Evolutionary conservation across 768 basidiomycete species (phyloP), one percentile per base, ranked within the genome.

Genomic region (Leucocoprinus birnbaumii): DNA sequence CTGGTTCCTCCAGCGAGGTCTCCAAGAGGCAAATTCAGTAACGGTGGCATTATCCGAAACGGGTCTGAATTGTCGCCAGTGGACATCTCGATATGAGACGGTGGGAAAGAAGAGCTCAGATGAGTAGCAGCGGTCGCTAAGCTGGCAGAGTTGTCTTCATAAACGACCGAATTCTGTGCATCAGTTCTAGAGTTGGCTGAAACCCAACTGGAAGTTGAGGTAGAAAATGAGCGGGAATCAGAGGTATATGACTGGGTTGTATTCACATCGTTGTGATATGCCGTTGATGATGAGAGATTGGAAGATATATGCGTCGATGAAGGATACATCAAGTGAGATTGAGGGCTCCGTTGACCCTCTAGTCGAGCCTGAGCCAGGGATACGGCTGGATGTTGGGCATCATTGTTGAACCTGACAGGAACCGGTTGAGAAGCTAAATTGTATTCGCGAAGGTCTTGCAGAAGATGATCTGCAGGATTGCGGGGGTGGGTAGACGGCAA

Each of bases 401-500:
- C 25, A 41, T 45, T 18, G 46, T 11, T 18, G 34, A 19, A 41
- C 19, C 37, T 47, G 46, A 13, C 18, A 2, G 47, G 19, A 25
- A 41, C 35, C 40, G 19, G 54, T 6, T 25, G 40, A 9, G 40
- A 35, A 14, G 18, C 19, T 31, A 40, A 44, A 40, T 27, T 25
- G 16, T 48, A 48, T 16, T 49, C 38, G 6, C 26, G 22, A 43
- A 34, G 26, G 19, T 44, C 51, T 14, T 27, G 50, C 24, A 26
- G 45, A 16, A 27, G 13, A 16, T 44, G 34, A 37, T 18, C 41
- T 34, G 40, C 27, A 6, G 22, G 10, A 4, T 25, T 26, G 14
- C 40, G 54, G 19, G 47, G 47, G 34, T 49, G 47, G 18, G 47
- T 26, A n/a, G 35, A 41, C 3, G 54, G 54, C 21, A 31, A 31